These are phyloP conservation scores for Fonsecaea nubica DNA, from an alignment of 2,329 filamentous ascomycete species.

Conservation along the genomic window DNA sequence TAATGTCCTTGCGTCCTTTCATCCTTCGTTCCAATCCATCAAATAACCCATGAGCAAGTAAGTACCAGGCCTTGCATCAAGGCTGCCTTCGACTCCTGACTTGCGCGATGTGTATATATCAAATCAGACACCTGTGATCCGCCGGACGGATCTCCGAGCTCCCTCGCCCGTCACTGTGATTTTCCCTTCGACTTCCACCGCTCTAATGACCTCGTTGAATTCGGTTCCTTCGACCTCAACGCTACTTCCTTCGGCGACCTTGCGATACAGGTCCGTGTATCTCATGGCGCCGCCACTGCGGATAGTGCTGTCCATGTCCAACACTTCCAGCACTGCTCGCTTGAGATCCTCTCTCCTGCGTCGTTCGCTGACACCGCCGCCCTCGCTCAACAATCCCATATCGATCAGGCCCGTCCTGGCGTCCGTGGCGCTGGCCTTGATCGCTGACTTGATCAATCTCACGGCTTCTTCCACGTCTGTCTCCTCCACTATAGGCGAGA, in stretches of 20 bases:
- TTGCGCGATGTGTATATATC: neutral
- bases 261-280: conserved; percentile 77
- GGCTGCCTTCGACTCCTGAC: too few species aligned
- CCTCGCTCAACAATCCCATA: conserved; percentile 93
- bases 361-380: conserved; percentile 87
- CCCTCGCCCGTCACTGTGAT: conserved; percentile 85
- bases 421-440: conserved; percentile 98
- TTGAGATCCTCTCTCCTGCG: conserved; percentile 84
- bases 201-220: conserved; percentile 80
- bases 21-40: too few species aligned
- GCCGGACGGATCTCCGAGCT: conserved; percentile 77
- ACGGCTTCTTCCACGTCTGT: conserved; percentile 89
- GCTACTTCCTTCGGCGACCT: conserved; percentile 73
- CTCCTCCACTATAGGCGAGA: conserved; percentile 75
- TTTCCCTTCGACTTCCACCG: conserved; percentile 82
- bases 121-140: conserved; percentile 63
- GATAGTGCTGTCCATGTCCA: conserved; percentile 69
- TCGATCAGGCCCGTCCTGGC: conserved; percentile 89
- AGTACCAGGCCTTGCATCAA: too few species aligned
- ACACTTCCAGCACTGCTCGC: conserved; percentile 71
- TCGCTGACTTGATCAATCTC: conserved; percentile 86
- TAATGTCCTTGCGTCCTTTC: too few species aligned
- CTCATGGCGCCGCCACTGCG: conserved; percentile 67
- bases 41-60: too few species aligned
- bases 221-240: conserved; percentile 75